Evolutionary conservation across 768 basidiomycete genomes (phyloP), one percentile per base, ranked within the genome.

Genomic region (Boletus rufocinnamomeus): DNA sequence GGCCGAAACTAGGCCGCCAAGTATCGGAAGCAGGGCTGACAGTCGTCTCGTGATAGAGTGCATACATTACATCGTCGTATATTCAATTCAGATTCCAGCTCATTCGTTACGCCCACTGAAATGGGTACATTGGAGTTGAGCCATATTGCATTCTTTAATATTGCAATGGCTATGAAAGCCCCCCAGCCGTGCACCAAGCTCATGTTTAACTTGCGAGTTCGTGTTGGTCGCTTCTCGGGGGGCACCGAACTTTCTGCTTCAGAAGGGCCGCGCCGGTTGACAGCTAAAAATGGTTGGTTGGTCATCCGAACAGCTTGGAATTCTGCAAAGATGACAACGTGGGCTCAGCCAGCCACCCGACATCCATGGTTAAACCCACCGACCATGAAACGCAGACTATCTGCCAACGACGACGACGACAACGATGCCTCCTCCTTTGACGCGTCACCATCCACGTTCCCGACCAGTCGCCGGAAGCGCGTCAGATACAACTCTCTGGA

Each of bases 401-500:
- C 43, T 54, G 50, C 43, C 61, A 60, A 50, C 66, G 69, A 67
- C 30, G 63, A 63, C 47, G 63, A 49, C 54, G 58, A 60, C n/a
- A 11, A 21, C 14, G 52, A 49, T 38, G 40, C 58, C 40, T n/a
- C 44, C 44, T 50, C 66, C 16, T 30, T 34, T 51, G 57, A 67
- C 35, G 13, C 7, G 19, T 21, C 58, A 2, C 28, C 61, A 46
- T 62, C 71, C 2, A 72, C 82, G 7, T 51, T 59, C 9, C 78
- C 74, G 0, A 77, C 79, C n/a, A 25, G 73, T n/a, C 82, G 77
- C 25, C 68, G 65, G 19, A 85, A 87, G 69, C 80, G 84, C 9
- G 77, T 75, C 52, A 77, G 79, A 63, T 80, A 73, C 65, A 76
- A 69, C 61, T 73, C 74, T 21, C 74, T 88, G 4, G 87, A 89